Base-by-base conservation (phyloP, 495 filamentous ascomycete genomes). In the Evernia prunastri region DNA sequence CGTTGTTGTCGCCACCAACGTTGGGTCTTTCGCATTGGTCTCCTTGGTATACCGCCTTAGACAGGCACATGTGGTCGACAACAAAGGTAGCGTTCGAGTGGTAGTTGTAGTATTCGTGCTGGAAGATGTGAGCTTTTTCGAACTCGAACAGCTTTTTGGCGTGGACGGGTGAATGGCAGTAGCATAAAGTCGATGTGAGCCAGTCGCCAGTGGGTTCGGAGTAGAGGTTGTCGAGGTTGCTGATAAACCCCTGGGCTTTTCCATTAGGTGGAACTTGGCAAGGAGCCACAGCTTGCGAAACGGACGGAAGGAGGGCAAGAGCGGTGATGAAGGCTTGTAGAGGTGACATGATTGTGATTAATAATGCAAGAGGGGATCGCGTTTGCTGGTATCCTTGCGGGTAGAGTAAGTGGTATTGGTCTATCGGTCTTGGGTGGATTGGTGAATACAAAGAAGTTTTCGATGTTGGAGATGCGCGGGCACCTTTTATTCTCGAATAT, bases 41-140 rank as follows among this genome's bases (percentile, higher is more conserved):
- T 10, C 51, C 15, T 33, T 54, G 5, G 5, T n/a, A 1, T 10
- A 7, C 15, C 1, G 51, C 51, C 0, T 7, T 13, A 10, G 51
- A 20, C 20, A 51, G 47, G 25, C 47, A 51, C 12, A 29, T 51
- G 47, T 51, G 25, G 25, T 51, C 47, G 25, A 23, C 1, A 10
- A 51, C n/a, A 11, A 51, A 51, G 23, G 47, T 51, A 25, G 47
- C 31, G 56, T 40, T 58, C 10, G 37, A 36, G 37, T 58, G 56
- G 23, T 37, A 58, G 56, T 58, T 58, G 33, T 37, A 58, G 33
- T 58, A 58, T 36, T 58, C 56, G 37, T 58, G 37, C 17, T 58
- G 56, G 23, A 58, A 36, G 23, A 36, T 36, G 20, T 35, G 29
- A 20, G 33, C 56, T 8, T 36, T 36, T 29, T 58, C 56, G 15